These are phyloP conservation scores for Megacollybia marginata DNA, from an alignment of 768 basidiomycete genomes.

Conservation along the genomic window DNA sequence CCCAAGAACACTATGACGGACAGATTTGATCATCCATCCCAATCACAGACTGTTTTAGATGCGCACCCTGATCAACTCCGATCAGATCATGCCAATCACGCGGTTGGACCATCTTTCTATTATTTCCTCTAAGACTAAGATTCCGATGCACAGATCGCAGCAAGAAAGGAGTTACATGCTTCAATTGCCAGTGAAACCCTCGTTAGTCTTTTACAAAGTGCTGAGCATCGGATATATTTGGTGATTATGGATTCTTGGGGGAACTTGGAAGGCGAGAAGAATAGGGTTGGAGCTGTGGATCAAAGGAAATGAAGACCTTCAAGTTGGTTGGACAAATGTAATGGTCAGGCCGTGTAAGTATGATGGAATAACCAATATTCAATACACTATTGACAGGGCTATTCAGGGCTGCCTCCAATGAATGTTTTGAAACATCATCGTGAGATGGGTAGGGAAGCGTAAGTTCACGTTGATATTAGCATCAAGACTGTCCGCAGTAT, in stretches of 20 bases:
- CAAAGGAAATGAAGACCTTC: slow-evolving; percentile 38
- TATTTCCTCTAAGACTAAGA: slow-evolving; percentile 69
- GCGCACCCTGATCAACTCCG: slow-evolving; percentile 62
- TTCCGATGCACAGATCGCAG: slow-evolving; percentile 37
- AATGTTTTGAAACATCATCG: slow-evolving; percentile 63
- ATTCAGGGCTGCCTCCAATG: slow-evolving; percentile 2
- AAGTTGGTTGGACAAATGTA: slow-evolving; percentile 59
- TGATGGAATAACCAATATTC: slow-evolving; percentile 2
- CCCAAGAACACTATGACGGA: too few species aligned
- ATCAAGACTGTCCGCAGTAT: too few species aligned
- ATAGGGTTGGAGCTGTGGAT: slow-evolving; percentile 54
- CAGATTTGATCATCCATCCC: background rate
- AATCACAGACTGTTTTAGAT: slow-evolving; percentile 35
- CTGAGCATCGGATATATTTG: slow-evolving; percentile 38
- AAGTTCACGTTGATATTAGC: too few species aligned
- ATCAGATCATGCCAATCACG: slow-evolving; percentile 58
- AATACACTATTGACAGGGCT: slow-evolving; percentile 1
- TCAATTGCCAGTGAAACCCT: slow-evolving; percentile 48
- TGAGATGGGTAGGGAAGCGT: too few species aligned
- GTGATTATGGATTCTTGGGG: slow-evolving; percentile 28
- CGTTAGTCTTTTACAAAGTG: slow-evolving; percentile 47
- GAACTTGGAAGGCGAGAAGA: slow-evolving; percentile 29
- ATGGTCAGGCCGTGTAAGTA: slow-evolving; percentile 64
- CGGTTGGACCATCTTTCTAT: slow-evolving; percentile 65
- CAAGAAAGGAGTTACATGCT: slow-evolving; percentile 44